Percentiles rank a stretch among this genome's conserved stretches.
Evolutionary conservation across 2,329 filamentous ascomycete genomes (phyloP).

Genomic region (Fusarium nanum): DNA sequence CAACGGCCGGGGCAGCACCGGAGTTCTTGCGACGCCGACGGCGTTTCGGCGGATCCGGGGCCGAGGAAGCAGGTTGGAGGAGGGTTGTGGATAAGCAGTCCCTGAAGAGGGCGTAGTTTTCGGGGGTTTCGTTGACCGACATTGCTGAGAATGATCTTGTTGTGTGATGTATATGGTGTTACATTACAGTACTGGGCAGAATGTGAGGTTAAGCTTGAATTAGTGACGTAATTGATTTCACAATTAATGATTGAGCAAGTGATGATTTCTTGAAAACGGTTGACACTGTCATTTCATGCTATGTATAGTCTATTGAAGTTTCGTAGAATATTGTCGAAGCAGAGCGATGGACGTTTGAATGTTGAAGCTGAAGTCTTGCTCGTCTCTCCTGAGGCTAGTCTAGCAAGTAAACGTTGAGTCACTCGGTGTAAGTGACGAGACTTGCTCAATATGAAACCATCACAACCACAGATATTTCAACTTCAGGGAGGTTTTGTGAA

Average conservation of each 20-base stretch:
- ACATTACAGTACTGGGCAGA: slow-evolving; percentile 2
- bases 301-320: neutral
- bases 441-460: neutral
- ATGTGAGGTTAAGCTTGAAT: neutral
- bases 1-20: slow-evolving; percentile 10
- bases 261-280: neutral
- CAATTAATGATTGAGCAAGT: neutral
- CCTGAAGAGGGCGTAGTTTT: slow-evolving; percentile 69
- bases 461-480: neutral
- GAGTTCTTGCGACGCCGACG: slow-evolving; percentile 51
- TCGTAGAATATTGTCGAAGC: slow-evolving; percentile 31
- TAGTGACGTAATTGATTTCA: slow-evolving; percentile 40
- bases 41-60: slow-evolving; percentile 58
- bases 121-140: slow-evolving; percentile 39
- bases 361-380: slow-evolving; percentile 9
- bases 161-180: neutral
- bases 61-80: slow-evolving; percentile 67
- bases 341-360: slow-evolving; percentile 5
- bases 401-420: slow-evolving; percentile 30
- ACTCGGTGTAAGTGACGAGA: slow-evolving; percentile 31
- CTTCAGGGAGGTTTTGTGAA: neutral
- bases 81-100: slow-evolving; percentile 79
- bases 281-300: neutral
- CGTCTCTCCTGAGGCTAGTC: neutral
- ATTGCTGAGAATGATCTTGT: slow-evolving; percentile 19